Evolutionary conservation across 2,329 filamentous ascomycete genomes (phyloP).

Genomic region (Trichoderma afroharzianum): DNA sequence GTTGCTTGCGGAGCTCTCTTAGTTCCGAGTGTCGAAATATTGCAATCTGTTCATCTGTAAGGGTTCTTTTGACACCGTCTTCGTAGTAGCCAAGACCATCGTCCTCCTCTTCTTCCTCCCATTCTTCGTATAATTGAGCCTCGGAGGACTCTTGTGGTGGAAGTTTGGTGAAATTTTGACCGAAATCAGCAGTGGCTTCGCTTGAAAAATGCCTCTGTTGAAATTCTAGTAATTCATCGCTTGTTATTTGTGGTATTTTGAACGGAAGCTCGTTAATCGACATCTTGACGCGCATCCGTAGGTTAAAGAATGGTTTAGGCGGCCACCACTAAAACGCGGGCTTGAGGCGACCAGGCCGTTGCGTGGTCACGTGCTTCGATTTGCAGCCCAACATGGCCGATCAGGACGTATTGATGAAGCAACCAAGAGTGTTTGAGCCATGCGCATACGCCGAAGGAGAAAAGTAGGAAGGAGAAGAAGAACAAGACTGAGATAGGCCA

Average conservation of each 20-base stretch:
- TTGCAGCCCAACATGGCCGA: neutral
- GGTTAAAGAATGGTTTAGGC: neutral
- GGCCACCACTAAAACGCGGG: neutral
- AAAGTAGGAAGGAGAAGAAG: neutral
- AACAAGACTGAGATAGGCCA: neutral
- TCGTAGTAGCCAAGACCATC: slow-evolving; percentile 78
- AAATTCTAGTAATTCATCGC: slow-evolving; percentile 55
- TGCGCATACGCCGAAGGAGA: neutral
- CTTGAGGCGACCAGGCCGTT: neutral
- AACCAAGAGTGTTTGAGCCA: neutral
- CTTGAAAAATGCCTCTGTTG: slow-evolving; percentile 57
- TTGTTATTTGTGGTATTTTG: slow-evolving; percentile 26
- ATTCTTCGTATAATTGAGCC: slow-evolving; percentile 31
- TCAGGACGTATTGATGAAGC: neutral
- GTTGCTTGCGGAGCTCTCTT: slow-evolving; percentile 61
- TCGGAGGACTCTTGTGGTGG: slow-evolving; percentile 25
- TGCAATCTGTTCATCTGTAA: slow-evolving; percentile 86
- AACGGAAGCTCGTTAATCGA: slow-evolving; percentile 14
- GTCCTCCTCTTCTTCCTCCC: slow-evolving; percentile 43
- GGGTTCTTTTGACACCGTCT: slow-evolving; percentile 81
- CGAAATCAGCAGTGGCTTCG: slow-evolving; percentile 44
- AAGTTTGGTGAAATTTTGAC: slow-evolving; percentile 40
- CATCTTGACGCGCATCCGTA: neutral
- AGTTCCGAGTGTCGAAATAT: slow-evolving; percentile 91
- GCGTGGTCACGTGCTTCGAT: neutral